Evolutionary conservation across 257 asterid genomes (phyloP).

Genomic region (Nicotiana sylvestris): DNA sequence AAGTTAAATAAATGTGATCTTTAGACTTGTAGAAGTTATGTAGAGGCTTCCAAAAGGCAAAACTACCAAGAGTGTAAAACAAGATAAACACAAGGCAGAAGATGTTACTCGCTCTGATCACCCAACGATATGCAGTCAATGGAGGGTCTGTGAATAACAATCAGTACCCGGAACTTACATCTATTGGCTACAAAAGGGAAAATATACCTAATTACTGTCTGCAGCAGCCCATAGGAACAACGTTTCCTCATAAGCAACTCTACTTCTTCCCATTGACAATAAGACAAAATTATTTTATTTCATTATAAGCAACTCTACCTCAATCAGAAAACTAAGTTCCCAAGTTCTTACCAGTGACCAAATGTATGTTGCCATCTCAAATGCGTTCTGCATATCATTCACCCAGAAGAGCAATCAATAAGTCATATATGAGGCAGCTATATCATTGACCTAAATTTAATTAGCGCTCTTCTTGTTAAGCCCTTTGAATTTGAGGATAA

Average conservation of each 20-base stretch:
- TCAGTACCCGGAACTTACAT: not conserved
- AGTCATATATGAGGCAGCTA: not conserved
- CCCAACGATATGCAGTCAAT: not conserved
- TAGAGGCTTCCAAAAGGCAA: not conserved
- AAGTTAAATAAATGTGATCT: not conserved
- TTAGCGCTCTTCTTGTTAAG: not conserved
- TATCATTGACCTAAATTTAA: not conserved
- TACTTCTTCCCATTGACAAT: no score
- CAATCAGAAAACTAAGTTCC: not conserved
- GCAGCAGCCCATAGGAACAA: no score
- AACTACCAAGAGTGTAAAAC: not conserved
- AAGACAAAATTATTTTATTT: no score
- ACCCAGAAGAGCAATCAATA: conserved; percentile 3
- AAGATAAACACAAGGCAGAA: not conserved
- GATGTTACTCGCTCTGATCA: not conserved
- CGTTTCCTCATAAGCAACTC: no score
- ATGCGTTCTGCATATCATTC: conserved; percentile 68
- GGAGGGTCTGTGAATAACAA: not conserved
- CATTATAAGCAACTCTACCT: not conserved
- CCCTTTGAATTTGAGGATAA: not conserved
- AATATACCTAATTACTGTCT: no score
- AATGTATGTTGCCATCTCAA: conserved; percentile 74
- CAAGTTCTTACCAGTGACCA: conserved; percentile 75
- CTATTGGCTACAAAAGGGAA: not conserved
- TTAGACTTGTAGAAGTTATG: not conserved